Evolutionary conservation across 768 basidiomycete species (phyloP).

Genomic region (Termitomyces eurrhizus): DNA sequence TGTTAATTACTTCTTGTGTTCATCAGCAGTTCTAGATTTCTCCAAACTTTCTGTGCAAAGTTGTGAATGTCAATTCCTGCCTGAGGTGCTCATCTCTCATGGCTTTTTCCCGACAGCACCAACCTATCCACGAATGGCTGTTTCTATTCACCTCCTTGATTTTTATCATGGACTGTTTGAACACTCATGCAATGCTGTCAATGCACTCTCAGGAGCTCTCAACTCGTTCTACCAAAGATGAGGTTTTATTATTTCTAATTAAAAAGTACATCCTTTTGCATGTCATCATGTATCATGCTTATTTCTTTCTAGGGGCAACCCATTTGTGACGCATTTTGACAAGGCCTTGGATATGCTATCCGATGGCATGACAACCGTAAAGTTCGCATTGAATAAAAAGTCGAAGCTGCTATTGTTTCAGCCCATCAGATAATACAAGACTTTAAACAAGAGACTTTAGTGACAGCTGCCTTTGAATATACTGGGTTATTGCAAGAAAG

Average conservation of each 20-base stretch:
- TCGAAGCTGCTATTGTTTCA: neutral
- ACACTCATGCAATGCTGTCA: conserved; percentile 31
- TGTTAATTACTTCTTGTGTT: neutral
- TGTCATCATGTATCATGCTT: too few relatives aligned
- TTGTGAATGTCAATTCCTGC: conserved; percentile 20
- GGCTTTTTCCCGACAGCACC: conserved; percentile 32
- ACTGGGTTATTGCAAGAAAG: too few relatives aligned
- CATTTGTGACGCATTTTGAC: conserved; percentile 6
- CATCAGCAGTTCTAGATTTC: conserved; percentile 13
- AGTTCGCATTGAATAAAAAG: neutral
- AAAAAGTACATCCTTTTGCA: too few relatives aligned
- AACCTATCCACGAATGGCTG: conserved; percentile 18
- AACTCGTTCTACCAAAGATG: conserved; percentile 27
- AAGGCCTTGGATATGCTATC: too few relatives aligned
- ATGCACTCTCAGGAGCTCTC: conserved; percentile 23
- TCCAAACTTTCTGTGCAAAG: conserved; percentile 3
- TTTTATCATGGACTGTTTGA: conserved; percentile 33
- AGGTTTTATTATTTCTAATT: neutral
- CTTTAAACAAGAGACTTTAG: too few relatives aligned
- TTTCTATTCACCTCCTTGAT: conserved; percentile 26
- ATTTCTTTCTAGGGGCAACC: neutral
- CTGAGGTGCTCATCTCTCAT: conserved; percentile 22
- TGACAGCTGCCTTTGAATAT: too few relatives aligned
- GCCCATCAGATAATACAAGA: neutral
- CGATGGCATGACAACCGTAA: conserved; percentile 7